Base-by-base conservation (phyloP, 768 basidiomycete species). In the Hysterangium stoloniferum region DNA sequence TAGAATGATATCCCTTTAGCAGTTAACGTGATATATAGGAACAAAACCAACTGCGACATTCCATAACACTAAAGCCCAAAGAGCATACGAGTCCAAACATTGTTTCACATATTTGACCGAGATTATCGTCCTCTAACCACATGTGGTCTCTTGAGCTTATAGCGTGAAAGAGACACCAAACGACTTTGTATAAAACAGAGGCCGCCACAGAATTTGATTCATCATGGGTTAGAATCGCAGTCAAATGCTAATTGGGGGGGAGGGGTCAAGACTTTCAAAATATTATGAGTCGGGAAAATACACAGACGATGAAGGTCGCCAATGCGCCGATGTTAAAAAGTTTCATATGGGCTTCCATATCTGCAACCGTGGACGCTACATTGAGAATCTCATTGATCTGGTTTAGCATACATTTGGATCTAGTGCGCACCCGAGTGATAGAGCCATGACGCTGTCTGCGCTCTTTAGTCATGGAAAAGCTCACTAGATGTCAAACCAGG, bases 401-500 rank as follows among this genome's bases (percentile, higher is more conserved):
- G 44, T 11, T 25, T 36, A 4, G 36, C 12, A 7, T 15, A 11
- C 29, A 29, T n/a, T 4, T 27, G 17, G 52, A 54, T 32, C 45
- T 40, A 28, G 40, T 19, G 52, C 12, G 44, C 9, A 9, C 32
- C 63, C 13, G 71, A 55, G 57, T 76, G 71, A 54, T 65, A 70
- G 40, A 84, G 64, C 74, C 79, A 84, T 20, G 69, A 68, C 28
- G 71, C 65, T 11, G 75, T 78, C 82, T 82, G 48, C 27, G 12
- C n/a, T n/a, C n/a, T n/a, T 13, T 15, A 8, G 12, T 49, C 54
- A 28, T 56, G 12, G 33, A 42, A 4, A 33, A 11, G 7, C 50
- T 56, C 12, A 44, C 8, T 9, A 38, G 17, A 29, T 29, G 36
- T 53, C 8, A 40, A 13, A 31, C 32, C 19, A 28, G 25, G 60